These are phyloP conservation scores for Euphorbia pulcherrima DNA, from an alignment of 345 rosid species.

Conservation along the genomic window DNA sequence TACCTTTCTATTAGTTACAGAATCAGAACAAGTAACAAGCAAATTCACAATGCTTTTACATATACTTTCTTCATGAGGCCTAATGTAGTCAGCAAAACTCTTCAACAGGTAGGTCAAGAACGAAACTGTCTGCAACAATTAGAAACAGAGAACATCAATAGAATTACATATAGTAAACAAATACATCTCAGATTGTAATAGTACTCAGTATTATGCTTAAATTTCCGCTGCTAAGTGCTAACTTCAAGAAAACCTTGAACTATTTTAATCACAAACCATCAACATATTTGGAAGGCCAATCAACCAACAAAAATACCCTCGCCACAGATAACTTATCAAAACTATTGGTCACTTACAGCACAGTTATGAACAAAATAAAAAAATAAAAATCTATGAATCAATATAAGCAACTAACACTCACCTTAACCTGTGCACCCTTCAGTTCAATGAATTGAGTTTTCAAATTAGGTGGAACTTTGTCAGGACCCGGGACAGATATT, in stretches of 20 bases:
- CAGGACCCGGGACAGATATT: constrained; percentile 93
- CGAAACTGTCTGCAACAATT: constrained; percentile 79
- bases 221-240: neutral
- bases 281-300: neutral
- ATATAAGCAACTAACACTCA: constrained; percentile 31
- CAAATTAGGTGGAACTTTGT: constrained; percentile 80
- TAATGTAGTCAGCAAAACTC: constrained; percentile 91
- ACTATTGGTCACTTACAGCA: neutral
- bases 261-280: neutral
- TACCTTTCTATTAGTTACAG: constrained; percentile 94
- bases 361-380: constrained; percentile 5
- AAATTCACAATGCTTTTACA: constrained; percentile 95
- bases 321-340: neutral
- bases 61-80: constrained; percentile 96
- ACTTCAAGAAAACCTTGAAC: neutral
- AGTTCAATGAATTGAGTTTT: constrained; percentile 85
- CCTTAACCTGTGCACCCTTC: constrained; percentile 99
- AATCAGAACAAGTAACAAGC: constrained; percentile 97
- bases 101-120: constrained; percentile 92
- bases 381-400: neutral
- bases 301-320: neutral
- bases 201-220: neutral
- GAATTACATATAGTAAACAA: neutral
- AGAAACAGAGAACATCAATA: neutral
- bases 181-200: neutral